These are phyloP conservation scores for Citrus trifoliata DNA, from an alignment of 345 rosid species.

Conservation along the genomic window DNA sequence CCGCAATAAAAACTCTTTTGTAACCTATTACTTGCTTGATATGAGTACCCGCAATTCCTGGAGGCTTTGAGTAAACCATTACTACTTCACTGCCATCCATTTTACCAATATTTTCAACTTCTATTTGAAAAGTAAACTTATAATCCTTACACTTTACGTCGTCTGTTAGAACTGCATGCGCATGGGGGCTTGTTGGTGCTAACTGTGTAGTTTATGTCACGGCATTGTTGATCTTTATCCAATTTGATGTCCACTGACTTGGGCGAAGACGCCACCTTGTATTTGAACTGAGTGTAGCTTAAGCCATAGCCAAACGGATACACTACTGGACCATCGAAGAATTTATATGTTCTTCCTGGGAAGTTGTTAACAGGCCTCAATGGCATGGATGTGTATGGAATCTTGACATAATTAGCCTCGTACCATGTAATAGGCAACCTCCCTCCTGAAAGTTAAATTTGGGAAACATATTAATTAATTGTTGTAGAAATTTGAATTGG, in stretches of 20 bases:
- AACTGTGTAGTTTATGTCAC: neutral
- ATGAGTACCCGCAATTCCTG: conserved; percentile 19
- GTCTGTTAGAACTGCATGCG: neutral
- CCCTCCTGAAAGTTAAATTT: conserved; percentile 36
- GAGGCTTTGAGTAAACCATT: conserved; percentile 35
- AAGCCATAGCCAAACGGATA: conserved; percentile 55
- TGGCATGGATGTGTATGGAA: conserved; percentile 51
- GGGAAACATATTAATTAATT: too few species aligned
- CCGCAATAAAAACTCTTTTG: conserved; percentile 13
- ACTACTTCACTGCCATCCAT: conserved; percentile 30
- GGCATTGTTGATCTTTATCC: conserved; percentile 25
- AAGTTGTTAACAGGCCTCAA: conserved; percentile 36
- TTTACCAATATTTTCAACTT: conserved; percentile 19
- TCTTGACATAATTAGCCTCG: conserved; percentile 21
- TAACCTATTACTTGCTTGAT: conserved; percentile 36
- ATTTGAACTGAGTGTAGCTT: conserved; percentile 39
- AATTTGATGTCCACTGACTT: neutral
- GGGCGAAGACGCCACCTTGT: neutral
- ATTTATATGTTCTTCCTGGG: conserved; percentile 53
- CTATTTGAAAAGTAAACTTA: conserved; percentile 4
- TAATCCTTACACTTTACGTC: neutral
- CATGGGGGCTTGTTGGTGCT: conserved; percentile 9
- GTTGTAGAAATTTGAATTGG: too few species aligned
- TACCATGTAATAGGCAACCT: conserved; percentile 56
- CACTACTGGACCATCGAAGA: conserved; percentile 44